Conservation (phyloP, 495 filamentous ascomycete species). For the Neurospora discreta region DNA sequence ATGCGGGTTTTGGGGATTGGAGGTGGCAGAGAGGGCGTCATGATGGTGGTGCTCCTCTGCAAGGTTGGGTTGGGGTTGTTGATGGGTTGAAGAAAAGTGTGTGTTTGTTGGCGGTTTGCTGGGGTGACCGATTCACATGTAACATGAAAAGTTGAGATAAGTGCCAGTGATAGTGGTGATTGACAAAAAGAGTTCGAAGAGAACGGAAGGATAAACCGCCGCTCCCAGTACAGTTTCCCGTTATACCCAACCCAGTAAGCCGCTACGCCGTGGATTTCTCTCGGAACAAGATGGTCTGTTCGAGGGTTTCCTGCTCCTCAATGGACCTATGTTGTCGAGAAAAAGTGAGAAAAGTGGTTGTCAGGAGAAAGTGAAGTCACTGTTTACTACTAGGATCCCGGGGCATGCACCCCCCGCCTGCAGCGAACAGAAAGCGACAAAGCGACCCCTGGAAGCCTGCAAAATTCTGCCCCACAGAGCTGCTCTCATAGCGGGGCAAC, state of each 20-base stretch:
- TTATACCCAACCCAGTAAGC: neutral
- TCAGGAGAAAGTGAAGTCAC: neutral
- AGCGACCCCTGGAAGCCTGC: neutral
- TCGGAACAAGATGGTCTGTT: neutral
- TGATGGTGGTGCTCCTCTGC: neutral
- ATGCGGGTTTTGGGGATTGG: neutral
- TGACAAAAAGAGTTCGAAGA: neutral
- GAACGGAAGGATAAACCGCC: neutral
- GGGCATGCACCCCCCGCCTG: neutral
- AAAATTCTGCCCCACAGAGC: neutral
- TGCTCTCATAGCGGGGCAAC: neutral
- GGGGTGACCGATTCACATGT: neutral
- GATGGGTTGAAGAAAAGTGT: neutral
- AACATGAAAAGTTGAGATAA: neutral
- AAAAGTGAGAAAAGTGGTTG: neutral
- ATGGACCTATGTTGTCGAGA: neutral
- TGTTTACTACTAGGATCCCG: neutral
- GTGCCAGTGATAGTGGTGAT: neutral
- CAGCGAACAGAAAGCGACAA: neutral
- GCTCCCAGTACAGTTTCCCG: neutral
- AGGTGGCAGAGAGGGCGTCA: constrained; percentile 10
- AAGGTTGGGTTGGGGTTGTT: neutral
- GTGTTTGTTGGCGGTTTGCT: neutral
- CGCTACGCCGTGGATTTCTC: neutral
- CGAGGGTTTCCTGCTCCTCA: neutral